Percentiles rank a stretch among this genome's conserved stretches.
Conservation (phyloP, 164 flowering plant species). For the Malania oleifera region DNA sequence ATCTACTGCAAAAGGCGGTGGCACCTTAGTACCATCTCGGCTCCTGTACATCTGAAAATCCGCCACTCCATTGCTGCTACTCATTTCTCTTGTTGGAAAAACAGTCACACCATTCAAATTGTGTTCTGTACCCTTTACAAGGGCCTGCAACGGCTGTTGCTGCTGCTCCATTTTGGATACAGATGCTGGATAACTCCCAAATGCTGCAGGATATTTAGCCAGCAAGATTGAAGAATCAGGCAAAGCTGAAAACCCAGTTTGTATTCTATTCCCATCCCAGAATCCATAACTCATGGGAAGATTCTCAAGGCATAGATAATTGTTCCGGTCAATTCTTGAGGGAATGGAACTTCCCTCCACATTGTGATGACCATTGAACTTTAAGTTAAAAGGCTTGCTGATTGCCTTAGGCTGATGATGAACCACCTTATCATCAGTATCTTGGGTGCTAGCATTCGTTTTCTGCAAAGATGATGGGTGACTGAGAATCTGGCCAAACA, state of each 20-base stretch:
- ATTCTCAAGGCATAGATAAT: conserved; percentile 36
- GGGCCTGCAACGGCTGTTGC: conserved; percentile 35
- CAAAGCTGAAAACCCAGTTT: conserved; percentile 44
- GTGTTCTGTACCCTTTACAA: conserved; percentile 30
- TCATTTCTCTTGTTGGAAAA: conserved; percentile 30
- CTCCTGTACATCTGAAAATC: conserved; percentile 37
- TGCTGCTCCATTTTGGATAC: conserved; percentile 42
- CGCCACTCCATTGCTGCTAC: conserved; percentile 29
- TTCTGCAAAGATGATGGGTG: conserved; percentile 38
- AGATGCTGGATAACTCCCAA: conserved; percentile 31
- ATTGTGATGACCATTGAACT: conserved; percentile 19
- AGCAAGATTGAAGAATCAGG: conserved; percentile 60
- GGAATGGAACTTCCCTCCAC: conserved; percentile 24
- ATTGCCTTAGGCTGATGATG: conserved; percentile 15
- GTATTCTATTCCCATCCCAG: conserved; percentile 76
- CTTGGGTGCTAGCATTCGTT: conserved; percentile 18
- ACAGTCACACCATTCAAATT: conserved; percentile 34
- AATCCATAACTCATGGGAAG: conserved; percentile 50
- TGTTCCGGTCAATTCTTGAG: conserved; percentile 30
- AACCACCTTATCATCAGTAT: conserved; percentile 18
- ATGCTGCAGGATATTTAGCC: conserved; percentile 65
- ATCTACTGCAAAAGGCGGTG: conserved; percentile 39
- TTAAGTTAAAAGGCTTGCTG: conserved; percentile 27
- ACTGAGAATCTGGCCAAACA: conserved; percentile 78
- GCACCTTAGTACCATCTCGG: conserved; percentile 34